phyloP scores from a whole-genome alignment of 1,284 basidiomycete species.

The Cutaneotrichosporon cyanovorans region DNA sequence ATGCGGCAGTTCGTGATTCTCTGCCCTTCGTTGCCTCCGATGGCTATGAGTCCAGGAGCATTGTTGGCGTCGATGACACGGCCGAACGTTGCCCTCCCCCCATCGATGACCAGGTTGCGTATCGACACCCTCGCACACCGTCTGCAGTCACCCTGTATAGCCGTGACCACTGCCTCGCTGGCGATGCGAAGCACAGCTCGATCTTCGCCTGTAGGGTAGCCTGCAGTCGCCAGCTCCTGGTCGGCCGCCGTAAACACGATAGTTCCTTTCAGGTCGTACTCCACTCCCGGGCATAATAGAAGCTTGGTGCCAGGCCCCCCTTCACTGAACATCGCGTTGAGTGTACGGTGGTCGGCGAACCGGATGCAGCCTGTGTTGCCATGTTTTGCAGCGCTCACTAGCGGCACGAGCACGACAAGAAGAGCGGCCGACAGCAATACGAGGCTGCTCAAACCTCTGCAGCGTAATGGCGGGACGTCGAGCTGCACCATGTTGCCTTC shows the following conservation, averaged over 20 bases:
- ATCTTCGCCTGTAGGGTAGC: constrained; percentile 45
- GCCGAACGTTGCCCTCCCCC: constrained; percentile 35
- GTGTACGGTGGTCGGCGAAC: constrained; percentile 34
- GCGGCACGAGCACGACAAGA: no score
- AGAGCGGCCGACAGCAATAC: no score
- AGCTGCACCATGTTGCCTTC: no score
- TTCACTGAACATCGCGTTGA: constrained; percentile 41
- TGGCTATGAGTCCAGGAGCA: constrained; percentile 35
- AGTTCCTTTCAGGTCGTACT: constrained; percentile 42
- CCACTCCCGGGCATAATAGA: constrained; percentile 45
- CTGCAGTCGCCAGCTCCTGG: constrained; percentile 48
- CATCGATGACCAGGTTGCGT: constrained; percentile 42
- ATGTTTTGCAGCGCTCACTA: no score
- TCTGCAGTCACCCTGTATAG: constrained; percentile 45
- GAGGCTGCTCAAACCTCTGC: no score
- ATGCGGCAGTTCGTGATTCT: constrained; percentile 31
- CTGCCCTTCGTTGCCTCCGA: constrained; percentile 46
- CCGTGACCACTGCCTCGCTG: constrained; percentile 30
- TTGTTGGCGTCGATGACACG: constrained; percentile 22
- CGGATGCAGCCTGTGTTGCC: constrained; percentile 25
- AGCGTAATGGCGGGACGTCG: no score
- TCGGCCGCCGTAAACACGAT: constrained; percentile 48
- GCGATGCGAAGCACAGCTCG: constrained; percentile 45
- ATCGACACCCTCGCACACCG: constrained; percentile 44
- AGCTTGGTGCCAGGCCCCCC: constrained; percentile 46